A percentile compares a stretch with the other conserved stretches of the same genome.
phyloP scores from a whole-genome alignment of 1,139 yeast genomes.

The Blastobotrys indianensis region DNA sequence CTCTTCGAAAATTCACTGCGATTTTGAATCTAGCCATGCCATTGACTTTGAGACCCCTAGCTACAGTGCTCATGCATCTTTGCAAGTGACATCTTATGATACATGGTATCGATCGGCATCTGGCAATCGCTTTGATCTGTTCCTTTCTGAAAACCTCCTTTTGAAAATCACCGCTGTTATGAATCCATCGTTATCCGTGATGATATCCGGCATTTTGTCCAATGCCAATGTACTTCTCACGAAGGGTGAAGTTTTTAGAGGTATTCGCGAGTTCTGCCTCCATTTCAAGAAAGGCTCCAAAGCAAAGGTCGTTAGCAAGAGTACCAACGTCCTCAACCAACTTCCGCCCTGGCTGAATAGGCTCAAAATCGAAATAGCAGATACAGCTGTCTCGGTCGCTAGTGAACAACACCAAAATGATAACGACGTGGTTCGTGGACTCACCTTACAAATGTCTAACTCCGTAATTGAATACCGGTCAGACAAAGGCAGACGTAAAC shows the following conservation, averaged over 20 bases:
- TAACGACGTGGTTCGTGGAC: constrained; percentile 20
- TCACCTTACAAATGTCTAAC: constrained; percentile 22
- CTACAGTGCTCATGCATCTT: constrained; percentile 25
- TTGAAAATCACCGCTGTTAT: constrained; percentile 27
- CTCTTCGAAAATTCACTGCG: constrained; percentile 30
- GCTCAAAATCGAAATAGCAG: constrained; percentile 25
- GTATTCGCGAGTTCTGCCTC: constrained; percentile 25
- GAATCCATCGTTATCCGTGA: constrained; percentile 26
- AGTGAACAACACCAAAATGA: constrained; percentile 21
- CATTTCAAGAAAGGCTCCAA: constrained; percentile 14
- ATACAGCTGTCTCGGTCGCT: constrained; percentile 28
- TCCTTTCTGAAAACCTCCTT: constrained; percentile 27
- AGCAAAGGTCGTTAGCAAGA: constrained; percentile 5
- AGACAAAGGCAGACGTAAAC: constrained; percentile 15
- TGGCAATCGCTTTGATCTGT: constrained; percentile 30
- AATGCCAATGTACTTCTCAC: constrained; percentile 26
- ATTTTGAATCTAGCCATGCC: constrained; percentile 30
- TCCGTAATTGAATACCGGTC: constrained; percentile 22
- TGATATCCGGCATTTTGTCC: constrained; percentile 24
- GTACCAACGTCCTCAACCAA: constrained; percentile 20
- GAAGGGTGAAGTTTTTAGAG: constrained; percentile 27
- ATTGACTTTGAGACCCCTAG: constrained; percentile 20
- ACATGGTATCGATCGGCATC: constrained; percentile 30
- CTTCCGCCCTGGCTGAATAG: constrained; percentile 33
- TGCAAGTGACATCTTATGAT: constrained; percentile 27